These are phyloP conservation scores for Boletus eberwhitei DNA, from an alignment of 768 basidiomycete species.

Conservation along the genomic window DNA sequence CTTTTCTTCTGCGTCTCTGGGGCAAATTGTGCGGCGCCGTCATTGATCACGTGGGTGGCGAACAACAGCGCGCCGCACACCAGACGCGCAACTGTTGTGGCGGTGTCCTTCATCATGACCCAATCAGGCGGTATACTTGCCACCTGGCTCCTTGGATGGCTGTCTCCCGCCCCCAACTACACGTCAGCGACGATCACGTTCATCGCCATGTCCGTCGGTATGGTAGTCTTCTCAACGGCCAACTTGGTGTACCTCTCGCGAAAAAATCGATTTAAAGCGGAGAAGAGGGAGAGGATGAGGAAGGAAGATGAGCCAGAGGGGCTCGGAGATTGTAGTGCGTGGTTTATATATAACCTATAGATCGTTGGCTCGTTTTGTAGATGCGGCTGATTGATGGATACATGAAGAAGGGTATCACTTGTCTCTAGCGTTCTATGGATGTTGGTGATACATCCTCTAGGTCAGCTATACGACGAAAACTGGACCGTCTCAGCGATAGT, in stretches of 20 bases:
- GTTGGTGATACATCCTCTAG: too few relatives aligned
- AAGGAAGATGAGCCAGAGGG: conserved; percentile 39
- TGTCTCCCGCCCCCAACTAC: conserved; percentile 52
- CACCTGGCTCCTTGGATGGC: conserved; percentile 54
- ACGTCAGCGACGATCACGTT: conserved; percentile 41
- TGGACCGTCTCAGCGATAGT: too few relatives aligned
- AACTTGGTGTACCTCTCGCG: conserved; percentile 41
- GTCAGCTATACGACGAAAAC: too few relatives aligned
- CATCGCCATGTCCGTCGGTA: conserved; percentile 37
- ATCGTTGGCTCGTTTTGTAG: not conserved
- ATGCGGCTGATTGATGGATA: too few relatives aligned
- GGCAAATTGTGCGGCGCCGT: conserved; percentile 48
- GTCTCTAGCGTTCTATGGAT: too few relatives aligned
- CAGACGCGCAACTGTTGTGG: conserved; percentile 56
- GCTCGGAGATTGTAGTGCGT: conserved; percentile 52
- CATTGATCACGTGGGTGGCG: conserved; percentile 56
- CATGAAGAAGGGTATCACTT: not conserved
- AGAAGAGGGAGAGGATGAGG: conserved; percentile 30
- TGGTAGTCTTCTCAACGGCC: conserved; percentile 34
- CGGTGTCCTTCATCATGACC: conserved; percentile 52
- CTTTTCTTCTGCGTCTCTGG: conserved; percentile 56
- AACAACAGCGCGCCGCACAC: conserved; percentile 60
- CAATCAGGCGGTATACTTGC: conserved; percentile 59
- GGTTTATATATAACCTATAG: conserved; percentile 54
- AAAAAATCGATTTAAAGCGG: conserved; percentile 46